phyloP scores from a whole-genome alignment of 225 moss, liverwort and hornwort genomes.

The Ulota crispa region DNA sequence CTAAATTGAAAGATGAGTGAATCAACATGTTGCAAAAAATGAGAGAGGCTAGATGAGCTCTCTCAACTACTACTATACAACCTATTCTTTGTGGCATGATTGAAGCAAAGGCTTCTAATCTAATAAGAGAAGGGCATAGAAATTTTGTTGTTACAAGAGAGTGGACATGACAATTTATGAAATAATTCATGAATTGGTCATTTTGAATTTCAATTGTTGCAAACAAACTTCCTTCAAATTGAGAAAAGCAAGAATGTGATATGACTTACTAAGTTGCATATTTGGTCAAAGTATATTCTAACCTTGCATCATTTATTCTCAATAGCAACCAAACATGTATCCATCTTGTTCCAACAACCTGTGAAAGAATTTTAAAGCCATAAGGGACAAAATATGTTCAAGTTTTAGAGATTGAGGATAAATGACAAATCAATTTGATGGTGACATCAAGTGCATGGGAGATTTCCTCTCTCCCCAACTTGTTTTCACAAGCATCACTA shows the following conservation, averaged over 20 bases:
- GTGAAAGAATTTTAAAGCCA: neutral
- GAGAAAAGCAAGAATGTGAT: neutral
- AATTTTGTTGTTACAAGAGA: neutral
- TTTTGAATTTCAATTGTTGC: neutral
- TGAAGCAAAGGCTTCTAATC: neutral
- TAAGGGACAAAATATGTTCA: neutral
- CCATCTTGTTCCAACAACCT: neutral
- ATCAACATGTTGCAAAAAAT: neutral
- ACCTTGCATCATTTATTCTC: neutral
- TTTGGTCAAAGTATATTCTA: neutral
- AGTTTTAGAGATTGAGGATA: neutral
- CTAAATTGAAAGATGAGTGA: neutral
- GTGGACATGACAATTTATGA: too few relatives aligned
- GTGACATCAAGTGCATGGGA: neutral
- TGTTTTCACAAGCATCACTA: neutral
- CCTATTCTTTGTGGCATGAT: neutral
- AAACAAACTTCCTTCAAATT: neutral
- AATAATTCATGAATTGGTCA: neutral
- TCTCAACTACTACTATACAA: neutral
- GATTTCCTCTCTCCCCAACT: neutral
- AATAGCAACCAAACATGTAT: neutral
- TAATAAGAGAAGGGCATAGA: neutral
- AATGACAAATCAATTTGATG: neutral
- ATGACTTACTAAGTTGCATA: neutral
- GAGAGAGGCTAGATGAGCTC: too few relatives aligned